Evolutionary conservation across 2,329 filamentous ascomycete genomes (phyloP).

Genomic region (Colletotrichum tofieldiae): DNA sequence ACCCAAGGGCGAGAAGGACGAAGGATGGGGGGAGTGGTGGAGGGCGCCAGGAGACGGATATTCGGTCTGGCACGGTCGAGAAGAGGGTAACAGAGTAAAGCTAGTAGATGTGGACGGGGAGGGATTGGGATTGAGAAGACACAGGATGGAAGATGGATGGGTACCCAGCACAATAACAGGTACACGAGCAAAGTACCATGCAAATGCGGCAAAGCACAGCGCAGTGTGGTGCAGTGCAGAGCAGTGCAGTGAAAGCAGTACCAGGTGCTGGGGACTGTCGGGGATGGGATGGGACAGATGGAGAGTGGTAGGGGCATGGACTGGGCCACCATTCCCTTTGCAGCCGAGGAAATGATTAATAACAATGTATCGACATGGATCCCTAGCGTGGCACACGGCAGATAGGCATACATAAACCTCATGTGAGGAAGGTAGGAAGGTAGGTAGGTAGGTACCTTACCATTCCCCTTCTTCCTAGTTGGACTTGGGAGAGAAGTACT

Average conservation of each 20-base stretch:
- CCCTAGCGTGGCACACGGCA: constrained; percentile 8
- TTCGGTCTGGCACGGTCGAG: not conserved
- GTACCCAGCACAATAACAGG: not conserved
- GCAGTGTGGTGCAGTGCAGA: not conserved
- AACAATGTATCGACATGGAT: constrained; percentile 30
- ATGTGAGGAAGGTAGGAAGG: too few relatives aligned
- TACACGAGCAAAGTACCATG: not conserved
- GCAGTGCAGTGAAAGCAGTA: not conserved
- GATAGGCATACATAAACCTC: not conserved
- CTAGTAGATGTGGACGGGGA: constrained; percentile 4
- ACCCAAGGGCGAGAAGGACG: not conserved
- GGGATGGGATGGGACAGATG: not conserved
- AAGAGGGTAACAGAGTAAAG: constrained; percentile 2
- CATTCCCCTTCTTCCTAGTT: not conserved
- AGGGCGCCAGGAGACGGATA: constrained; percentile 1
- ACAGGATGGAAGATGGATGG: not conserved
- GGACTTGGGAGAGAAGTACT: not conserved
- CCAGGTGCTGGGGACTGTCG: not conserved
- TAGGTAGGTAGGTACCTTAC: too few relatives aligned
- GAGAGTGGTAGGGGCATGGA: constrained; percentile 12
- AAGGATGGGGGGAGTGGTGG: not conserved
- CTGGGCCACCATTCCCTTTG: constrained; percentile 33
- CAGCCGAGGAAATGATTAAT: constrained; percentile 30
- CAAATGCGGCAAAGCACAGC: not conserved
- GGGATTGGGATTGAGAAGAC: constrained; percentile 12